Evolutionary conservation across 1,284 basidiomycete species (phyloP).

Genomic region (Agroathelia rolfsii): DNA sequence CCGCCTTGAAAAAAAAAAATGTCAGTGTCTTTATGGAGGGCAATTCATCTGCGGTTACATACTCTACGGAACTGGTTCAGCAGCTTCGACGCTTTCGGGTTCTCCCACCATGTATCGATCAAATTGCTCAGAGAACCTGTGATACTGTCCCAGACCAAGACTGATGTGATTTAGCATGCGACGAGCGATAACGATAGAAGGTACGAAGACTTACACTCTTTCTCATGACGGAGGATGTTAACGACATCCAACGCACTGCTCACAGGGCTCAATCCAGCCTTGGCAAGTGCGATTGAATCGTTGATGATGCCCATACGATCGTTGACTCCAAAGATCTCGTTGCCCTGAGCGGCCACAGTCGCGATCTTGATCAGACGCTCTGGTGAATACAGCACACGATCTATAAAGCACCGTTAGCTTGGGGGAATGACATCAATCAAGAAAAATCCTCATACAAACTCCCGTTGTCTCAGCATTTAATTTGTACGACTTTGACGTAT

Average conservation of each 20-base stretch:
- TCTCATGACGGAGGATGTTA: conserved; percentile 59
- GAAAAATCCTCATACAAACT: conserved; percentile 53
- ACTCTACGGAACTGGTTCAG: conserved; percentile 60
- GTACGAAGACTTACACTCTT: conserved; percentile 49
- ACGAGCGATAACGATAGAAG: conserved; percentile 25
- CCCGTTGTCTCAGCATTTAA: conserved; percentile 86
- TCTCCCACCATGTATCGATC: conserved; percentile 81
- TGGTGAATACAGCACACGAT: conserved; percentile 82
- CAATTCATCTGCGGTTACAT: conserved; percentile 14
- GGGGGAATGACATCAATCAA: conserved; percentile 3
- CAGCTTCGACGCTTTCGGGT: conserved; percentile 47
- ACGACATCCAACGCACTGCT: conserved; percentile 72
- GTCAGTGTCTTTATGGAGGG: conserved; percentile 21
- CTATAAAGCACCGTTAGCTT: conserved; percentile 44
- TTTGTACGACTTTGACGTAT: conserved; percentile 70
- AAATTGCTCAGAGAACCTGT: conserved; percentile 46
- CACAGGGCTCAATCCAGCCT: conserved; percentile 70
- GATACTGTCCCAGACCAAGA: conserved; percentile 69
- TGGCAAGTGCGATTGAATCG: conserved; percentile 73
- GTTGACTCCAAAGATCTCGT: conserved; percentile 65
- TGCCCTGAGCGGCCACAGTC: conserved; percentile 58
- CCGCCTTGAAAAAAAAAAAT: conserved; percentile 29
- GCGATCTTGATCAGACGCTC: conserved; percentile 77
- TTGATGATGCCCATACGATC: conserved; percentile 84
- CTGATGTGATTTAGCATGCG: conserved; percentile 25